Percentiles rank a stretch among this genome's conserved stretches.
Conservation (phyloP, 225 moss, liverwort and hornwort species). For the Physcomitrellopsis africana region DNA sequence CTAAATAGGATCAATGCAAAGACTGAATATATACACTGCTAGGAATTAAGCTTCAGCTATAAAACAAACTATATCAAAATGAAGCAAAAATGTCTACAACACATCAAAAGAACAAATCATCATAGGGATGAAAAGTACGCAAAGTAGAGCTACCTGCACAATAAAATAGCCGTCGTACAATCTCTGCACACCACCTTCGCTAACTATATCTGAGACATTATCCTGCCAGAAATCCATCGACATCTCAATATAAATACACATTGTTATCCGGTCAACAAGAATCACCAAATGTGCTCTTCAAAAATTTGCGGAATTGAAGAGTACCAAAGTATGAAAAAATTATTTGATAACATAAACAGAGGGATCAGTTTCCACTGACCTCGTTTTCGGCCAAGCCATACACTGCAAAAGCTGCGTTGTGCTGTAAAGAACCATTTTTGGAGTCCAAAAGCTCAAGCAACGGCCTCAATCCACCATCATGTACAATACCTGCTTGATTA, state of each 20-base stretch:
- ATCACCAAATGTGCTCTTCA: not conserved
- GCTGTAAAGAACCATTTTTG: slow-evolving; percentile 97
- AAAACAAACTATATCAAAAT: no score
- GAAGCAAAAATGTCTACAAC: not conserved
- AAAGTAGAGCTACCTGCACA: slow-evolving; percentile 69
- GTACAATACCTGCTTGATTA: slow-evolving; percentile 99
- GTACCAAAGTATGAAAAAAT: not conserved
- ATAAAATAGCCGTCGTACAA: slow-evolving; percentile 95
- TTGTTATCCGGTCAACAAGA: slow-evolving; percentile 6
- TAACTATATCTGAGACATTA: slow-evolving; percentile 99
- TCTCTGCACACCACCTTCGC: slow-evolving; percentile 97
- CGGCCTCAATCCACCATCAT: slow-evolving; percentile 94
- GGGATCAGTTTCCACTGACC: slow-evolving; percentile 46
- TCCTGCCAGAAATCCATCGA: slow-evolving; percentile 55
- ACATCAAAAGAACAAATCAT: slow-evolving; percentile 1
- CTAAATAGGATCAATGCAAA: slow-evolving; percentile 2
- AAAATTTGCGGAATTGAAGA: not conserved
- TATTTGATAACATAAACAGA: slow-evolving; percentile 10
- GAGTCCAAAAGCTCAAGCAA: slow-evolving; percentile 96
- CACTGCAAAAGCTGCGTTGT: slow-evolving; percentile 95
- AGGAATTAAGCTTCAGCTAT: no score
- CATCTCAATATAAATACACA: slow-evolving; percentile 9
- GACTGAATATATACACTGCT: not conserved
- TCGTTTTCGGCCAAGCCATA: slow-evolving; percentile 99
- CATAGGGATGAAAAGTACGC: slow-evolving; percentile 19